phyloP scores from a whole-genome alignment of 331 rosid species.

The Rhamnella rubrinervis region DNA sequence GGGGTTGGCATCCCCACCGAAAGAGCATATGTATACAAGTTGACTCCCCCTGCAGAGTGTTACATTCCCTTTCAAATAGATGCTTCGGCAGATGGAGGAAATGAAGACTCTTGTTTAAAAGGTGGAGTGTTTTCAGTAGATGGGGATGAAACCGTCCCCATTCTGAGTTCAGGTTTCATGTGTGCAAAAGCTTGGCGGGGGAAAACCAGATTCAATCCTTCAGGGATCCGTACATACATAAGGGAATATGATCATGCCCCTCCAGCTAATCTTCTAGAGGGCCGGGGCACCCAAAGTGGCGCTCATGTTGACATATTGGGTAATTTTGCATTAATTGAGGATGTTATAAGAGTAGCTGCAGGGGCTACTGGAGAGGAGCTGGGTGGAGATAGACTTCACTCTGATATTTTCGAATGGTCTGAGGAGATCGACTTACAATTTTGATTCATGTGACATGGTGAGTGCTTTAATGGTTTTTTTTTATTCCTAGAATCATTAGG shows the following conservation, averaged over 20 bases:
- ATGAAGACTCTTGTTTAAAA: conserved; percentile 58
- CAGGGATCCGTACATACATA: conserved; percentile 58
- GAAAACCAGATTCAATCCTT: conserved; percentile 87
- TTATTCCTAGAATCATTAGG: not conserved
- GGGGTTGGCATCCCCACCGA: conserved; percentile 98
- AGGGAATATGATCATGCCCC: conserved; percentile 93
- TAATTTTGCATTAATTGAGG: conserved; percentile 87
- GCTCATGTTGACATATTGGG: conserved; percentile 99
- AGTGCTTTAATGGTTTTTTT: not conserved
- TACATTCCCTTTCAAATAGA: conserved; percentile 94
- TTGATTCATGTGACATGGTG: not conserved
- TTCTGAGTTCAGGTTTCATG: conserved; percentile 87
- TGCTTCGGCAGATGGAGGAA: conserved; percentile 66
- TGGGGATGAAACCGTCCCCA: conserved; percentile 98
- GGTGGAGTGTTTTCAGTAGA: conserved; percentile 79
- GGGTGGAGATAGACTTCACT: conserved; percentile 77
- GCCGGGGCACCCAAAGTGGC: conserved; percentile 94
- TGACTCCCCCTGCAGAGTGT: conserved; percentile 65
- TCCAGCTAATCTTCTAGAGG: conserved; percentile 83
- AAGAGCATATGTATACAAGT: conserved; percentile 89
- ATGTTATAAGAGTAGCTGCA: conserved; percentile 79
- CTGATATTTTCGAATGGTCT: conserved; percentile 88
- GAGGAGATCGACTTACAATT: conserved; percentile 54
- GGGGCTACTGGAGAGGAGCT: conserved; percentile 82
- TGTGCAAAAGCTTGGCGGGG: conserved; percentile 96